Base-by-base conservation (phyloP, 1,284 basidiomycete genomes). In the Cryptococcus neoformans region DNA sequence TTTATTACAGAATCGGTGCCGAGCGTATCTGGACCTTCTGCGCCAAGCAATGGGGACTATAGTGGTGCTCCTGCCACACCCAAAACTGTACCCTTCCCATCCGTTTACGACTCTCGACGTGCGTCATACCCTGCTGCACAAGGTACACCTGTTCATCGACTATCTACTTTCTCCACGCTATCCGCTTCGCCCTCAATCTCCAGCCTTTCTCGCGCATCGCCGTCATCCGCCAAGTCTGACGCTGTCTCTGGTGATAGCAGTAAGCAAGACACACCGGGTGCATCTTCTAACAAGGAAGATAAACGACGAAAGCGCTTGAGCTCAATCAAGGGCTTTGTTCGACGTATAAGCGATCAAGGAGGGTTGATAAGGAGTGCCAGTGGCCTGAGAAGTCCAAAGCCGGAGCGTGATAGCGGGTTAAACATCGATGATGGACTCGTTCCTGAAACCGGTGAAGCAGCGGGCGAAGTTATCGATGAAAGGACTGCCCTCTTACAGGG, bases 291-390 rank as follows among this genome's bases (percentile, higher is more conserved):
- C 14, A 60, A 58, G 49, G 49, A 53, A 11, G 66, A 64, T 16
- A 68, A 64, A 49, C 55, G 62, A 14, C 59, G 72, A 49, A 76
- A 76, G 52, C 54, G 74, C 11, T 57, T 76, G 44, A 67, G 62
- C 53, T 68, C 64, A 1, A 64, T 74, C 62, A 74, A 74, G 57
- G 72, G 67, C 8, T 71, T 76, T 50, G 72, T 73, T 4, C 60
- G 74, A 41, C 56, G 74, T 21, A 70, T 74, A 54, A 68, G 64
- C 36, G 73, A 75, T 58, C 69, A 72, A 51, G 63, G 64, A 7
- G 60, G 53, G 10, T 51, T 68, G 48, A 58, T 56, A 10, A 53
- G 67, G 37, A 53, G 47, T 14, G 44, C 59, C 5, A 59, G 58
- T 41, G 48, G 48, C 12, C 48, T 61, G 47, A 58, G 45, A 51